Conservation (phyloP, 2,329 filamentous ascomycete species). For the Graphiopsis chlorocephala region DNA sequence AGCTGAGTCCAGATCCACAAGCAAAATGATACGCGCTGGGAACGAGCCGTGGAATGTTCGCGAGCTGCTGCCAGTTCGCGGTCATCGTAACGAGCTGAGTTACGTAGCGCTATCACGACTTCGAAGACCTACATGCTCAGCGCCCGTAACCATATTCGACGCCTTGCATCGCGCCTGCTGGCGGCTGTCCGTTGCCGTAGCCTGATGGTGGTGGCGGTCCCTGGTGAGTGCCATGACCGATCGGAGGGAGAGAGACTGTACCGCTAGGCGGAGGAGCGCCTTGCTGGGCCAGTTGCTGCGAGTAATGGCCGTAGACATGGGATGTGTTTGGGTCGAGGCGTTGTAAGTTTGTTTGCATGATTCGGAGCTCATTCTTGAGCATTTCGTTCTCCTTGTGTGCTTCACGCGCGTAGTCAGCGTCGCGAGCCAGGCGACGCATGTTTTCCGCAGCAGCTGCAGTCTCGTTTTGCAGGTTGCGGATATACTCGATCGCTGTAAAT, state of each 20-base stretch:
- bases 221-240: slow-evolving; percentile 25
- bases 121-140: background rate
- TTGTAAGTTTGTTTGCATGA: slow-evolving; percentile 47
- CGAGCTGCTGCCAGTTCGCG: background rate
- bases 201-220: slow-evolving; percentile 22
- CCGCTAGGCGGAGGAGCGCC: slow-evolving; percentile 27
- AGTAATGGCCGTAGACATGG: slow-evolving; percentile 49
- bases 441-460: slow-evolving; percentile 39
- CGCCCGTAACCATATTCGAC: slow-evolving; percentile 42
- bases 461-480: slow-evolving; percentile 37
- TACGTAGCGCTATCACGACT: background rate
- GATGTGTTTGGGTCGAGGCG: slow-evolving; percentile 45
- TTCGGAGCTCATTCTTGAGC: slow-evolving; percentile 45
- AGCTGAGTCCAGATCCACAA: background rate
- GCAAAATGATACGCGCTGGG: background rate
- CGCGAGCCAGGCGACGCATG: slow-evolving; percentile 42
- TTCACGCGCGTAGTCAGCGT: slow-evolving; percentile 44
- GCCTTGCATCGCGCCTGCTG: slow-evolving; percentile 47
- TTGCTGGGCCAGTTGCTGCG: slow-evolving; percentile 42
- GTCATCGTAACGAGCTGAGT: background rate
- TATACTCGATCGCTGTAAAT: slow-evolving; percentile 49
- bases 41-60: background rate
- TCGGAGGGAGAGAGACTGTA: slow-evolving; percentile 37
- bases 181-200: slow-evolving; percentile 33
- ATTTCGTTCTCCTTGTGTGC: slow-evolving; percentile 47